These are phyloP conservation scores for Cercophora scortea DNA, from an alignment of 495 filamentous ascomycete species.

Conservation along the genomic window DNA sequence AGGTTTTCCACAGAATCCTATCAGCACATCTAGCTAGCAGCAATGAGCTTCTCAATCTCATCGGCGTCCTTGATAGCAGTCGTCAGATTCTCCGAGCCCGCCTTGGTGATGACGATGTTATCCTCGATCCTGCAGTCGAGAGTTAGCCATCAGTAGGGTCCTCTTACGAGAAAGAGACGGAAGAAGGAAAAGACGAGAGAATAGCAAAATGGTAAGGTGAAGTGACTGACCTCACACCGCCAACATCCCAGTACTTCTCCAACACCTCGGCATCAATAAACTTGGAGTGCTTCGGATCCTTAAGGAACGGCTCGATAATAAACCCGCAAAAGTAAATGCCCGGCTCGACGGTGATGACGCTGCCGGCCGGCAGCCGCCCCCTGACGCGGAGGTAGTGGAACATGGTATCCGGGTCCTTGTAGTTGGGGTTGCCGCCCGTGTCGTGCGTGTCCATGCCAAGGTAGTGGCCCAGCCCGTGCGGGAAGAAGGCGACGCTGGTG, in stretches of 20 bases:
- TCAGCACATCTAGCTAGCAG: slow-evolving; percentile 9
- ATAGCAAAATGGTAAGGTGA: no score
- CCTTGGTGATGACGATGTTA: slow-evolving; percentile 70
- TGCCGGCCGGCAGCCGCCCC: slow-evolving; percentile 62
- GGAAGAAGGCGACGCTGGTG: slow-evolving; percentile 82
- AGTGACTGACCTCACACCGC: slow-evolving; percentile 57
- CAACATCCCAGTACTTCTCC: slow-evolving; percentile 81
- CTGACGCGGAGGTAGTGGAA: slow-evolving; percentile 82
- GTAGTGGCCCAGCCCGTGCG: slow-evolving; percentile 87
- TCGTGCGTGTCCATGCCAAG: slow-evolving; percentile 95
- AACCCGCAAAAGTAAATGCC: slow-evolving; percentile 93
- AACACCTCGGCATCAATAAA: slow-evolving; percentile 69
- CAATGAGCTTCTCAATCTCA: slow-evolving; percentile 58
- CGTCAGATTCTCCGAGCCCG: slow-evolving; percentile 74
- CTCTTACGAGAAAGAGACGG: neutral
- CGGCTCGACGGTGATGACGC: slow-evolving; percentile 85
- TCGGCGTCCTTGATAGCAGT: slow-evolving; percentile 63
- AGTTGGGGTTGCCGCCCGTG: slow-evolving; percentile 79
- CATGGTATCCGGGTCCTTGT: slow-evolving; percentile 73
- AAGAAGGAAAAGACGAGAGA: no score
- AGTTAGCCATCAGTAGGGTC: neutral
- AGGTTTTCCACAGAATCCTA: neutral
- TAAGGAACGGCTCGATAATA: slow-evolving; percentile 77
- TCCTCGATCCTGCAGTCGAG: slow-evolving; percentile 43
- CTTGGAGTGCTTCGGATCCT: slow-evolving; percentile 57